These are phyloP conservation scores for Diaporthe sp. DNA, from an alignment of 2,329 filamentous ascomycete species.

Conservation along the genomic window DNA sequence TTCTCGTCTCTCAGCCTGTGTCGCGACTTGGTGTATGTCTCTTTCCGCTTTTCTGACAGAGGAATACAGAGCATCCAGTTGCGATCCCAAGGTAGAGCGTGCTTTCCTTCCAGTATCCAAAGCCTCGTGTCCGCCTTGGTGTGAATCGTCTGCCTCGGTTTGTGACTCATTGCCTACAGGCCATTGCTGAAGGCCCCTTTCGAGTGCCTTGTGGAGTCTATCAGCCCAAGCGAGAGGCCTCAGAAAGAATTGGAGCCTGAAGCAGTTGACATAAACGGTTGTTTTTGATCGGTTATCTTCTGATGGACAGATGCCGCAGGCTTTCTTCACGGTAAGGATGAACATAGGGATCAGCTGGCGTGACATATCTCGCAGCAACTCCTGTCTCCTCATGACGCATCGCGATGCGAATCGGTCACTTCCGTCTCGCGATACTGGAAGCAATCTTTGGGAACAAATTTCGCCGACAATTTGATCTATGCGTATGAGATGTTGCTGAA, in stretches of 20 bases:
- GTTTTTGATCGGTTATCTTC: background rate
- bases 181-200: constrained; percentile 26
- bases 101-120: background rate
- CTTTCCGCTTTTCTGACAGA: constrained; percentile 17
- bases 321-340: constrained; percentile 28
- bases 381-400: background rate
- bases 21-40: background rate
- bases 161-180: constrained; percentile 23
- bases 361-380: constrained; percentile 28
- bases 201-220: constrained; percentile 23
- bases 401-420: background rate
- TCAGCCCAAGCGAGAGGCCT: constrained; percentile 33
- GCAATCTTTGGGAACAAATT: constrained; percentile 21
- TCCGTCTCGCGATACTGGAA: background rate
- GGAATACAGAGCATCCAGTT: constrained; percentile 20
- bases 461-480: constrained; percentile 25
- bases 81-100: constrained; percentile 7
- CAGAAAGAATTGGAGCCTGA: constrained; percentile 38
- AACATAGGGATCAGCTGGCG: constrained; percentile 38
- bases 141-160: background rate
- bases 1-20: background rate
- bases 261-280: constrained; percentile 27
- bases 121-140: background rate
- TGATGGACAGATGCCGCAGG: constrained; percentile 19
- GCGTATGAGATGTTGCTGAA: constrained; percentile 3